Evolutionary conservation across 306 rosid genomes (phyloP).

Genomic region (Cicer chorassanicum): DNA sequence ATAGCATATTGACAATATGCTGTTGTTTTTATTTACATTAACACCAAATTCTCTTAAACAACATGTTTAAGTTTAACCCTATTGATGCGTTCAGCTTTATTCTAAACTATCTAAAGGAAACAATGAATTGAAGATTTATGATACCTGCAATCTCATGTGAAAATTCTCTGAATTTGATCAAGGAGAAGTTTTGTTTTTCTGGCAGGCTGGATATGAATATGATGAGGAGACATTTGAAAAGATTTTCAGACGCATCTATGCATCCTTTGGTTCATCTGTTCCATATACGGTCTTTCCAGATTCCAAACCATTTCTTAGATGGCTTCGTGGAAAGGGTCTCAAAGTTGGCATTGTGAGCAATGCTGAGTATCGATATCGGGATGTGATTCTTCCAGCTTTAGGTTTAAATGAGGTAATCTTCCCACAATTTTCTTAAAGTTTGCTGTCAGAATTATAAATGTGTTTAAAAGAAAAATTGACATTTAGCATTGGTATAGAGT

Average conservation of each 20-base stretch:
- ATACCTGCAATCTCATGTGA: slow-evolving; percentile 28
- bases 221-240: slow-evolving; percentile 98
- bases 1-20: neutral
- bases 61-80: neutral
- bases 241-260: slow-evolving; percentile 83
- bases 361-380: slow-evolving; percentile 83
- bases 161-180: slow-evolving; percentile 29
- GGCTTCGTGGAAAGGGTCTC: slow-evolving; percentile 80
- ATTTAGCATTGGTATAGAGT: neutral
- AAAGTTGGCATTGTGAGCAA: slow-evolving; percentile 87
- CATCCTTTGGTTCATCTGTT: slow-evolving; percentile 95
- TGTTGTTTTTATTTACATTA: neutral
- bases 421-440: slow-evolving; percentile 8
- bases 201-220: slow-evolving; percentile 90
- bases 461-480: neutral
- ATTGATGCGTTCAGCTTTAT: neutral
- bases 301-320: slow-evolving; percentile 87
- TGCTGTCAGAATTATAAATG: slow-evolving; percentile 12
- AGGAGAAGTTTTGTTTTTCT: slow-evolving; percentile 40
- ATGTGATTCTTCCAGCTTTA: slow-evolving; percentile 90
- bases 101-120: slow-evolving; percentile 21
- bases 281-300: slow-evolving; percentile 80
- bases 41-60: slow-evolving; percentile 1
- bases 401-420: slow-evolving; percentile 66
- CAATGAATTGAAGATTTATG: slow-evolving; percentile 27